Percentiles rank a stretch among this genome's conserved stretches.
Evolutionary conservation across 129 eudicot genomes (phyloP).

Genomic region (Arctium lappa): DNA sequence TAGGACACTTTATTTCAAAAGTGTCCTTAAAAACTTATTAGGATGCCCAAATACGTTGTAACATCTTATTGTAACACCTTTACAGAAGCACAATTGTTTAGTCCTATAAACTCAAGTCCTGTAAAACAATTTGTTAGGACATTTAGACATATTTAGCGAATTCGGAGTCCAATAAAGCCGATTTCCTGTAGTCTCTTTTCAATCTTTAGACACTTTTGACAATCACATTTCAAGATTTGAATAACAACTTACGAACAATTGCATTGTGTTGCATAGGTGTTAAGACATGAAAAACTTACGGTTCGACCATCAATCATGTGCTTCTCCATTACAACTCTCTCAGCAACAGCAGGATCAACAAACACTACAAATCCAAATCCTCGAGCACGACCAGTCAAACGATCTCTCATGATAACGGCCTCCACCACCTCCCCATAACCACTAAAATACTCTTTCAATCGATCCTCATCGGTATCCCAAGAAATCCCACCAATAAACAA

Average conservation of each 20-base stretch:
- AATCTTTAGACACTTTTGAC: not conserved
- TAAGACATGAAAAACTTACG: constrained; percentile 43
- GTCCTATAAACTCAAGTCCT: no score
- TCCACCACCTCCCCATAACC: constrained; percentile 68
- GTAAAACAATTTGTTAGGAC: no score
- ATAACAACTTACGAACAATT: not conserved
- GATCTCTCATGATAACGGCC: constrained; percentile 85
- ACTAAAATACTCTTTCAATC: constrained; percentile 67
- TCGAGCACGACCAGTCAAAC: constrained; percentile 79
- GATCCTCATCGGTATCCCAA: constrained; percentile 88
- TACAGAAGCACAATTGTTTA: not conserved
- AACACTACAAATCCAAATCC: constrained; percentile 88
- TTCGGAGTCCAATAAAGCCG: not conserved
- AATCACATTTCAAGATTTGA: not conserved
- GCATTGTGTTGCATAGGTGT: constrained; percentile 17
- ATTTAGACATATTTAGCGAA: not conserved
- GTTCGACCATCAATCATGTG: constrained; percentile 85
- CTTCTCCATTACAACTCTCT: constrained; percentile 72
- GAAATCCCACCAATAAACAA: constrained; percentile 89
- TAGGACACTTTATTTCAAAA: no score
- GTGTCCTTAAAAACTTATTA: not conserved
- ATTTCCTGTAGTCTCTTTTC: not conserved
- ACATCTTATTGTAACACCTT: no score
- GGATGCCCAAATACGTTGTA: no score
- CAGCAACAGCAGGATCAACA: constrained; percentile 74